Evolutionary conservation across 306 rosid species (phyloP).

Genomic region (Acacia melanoxylon): DNA sequence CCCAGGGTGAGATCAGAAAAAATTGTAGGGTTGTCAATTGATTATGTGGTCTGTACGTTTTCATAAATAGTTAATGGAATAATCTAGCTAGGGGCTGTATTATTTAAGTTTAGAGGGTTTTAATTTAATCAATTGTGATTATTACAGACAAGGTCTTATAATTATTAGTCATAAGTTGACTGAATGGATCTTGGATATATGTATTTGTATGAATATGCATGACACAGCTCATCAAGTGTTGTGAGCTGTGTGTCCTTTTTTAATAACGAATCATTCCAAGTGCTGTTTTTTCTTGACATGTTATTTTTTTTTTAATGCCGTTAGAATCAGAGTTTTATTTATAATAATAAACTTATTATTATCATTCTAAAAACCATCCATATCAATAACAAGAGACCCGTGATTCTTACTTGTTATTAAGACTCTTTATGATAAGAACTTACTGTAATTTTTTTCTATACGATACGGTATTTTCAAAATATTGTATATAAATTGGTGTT

Average conservation of each 20-base stretch:
- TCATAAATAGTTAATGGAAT: too few relatives aligned
- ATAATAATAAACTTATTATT: too few relatives aligned
- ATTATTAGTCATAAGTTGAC: not conserved
- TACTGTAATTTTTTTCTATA: too few relatives aligned
- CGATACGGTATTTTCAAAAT: too few relatives aligned
- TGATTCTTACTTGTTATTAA: too few relatives aligned
- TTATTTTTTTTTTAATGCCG: not conserved
- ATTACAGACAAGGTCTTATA: not conserved
- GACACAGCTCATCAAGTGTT: not conserved
- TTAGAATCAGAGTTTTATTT: not conserved
- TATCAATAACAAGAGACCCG: too few relatives aligned
- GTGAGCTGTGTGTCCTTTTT: not conserved
- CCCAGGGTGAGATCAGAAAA: slow-evolving; percentile 61
- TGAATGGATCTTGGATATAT: not conserved
- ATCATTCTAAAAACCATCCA: too few relatives aligned
- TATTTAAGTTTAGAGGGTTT: not conserved
- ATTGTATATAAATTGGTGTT: too few relatives aligned
- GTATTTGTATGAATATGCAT: not conserved
- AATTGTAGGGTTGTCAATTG: slow-evolving; percentile 68
- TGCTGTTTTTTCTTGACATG: not conserved
- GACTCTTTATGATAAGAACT: too few relatives aligned
- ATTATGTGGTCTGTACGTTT: too few relatives aligned
- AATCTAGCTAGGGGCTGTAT: too few relatives aligned
- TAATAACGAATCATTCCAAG: not conserved
- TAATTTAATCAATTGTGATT: not conserved